These are phyloP conservation scores for Pseudopithomyces maydicus DNA, from an alignment of 2,329 filamentous ascomycete genomes.

Conservation along the genomic window DNA sequence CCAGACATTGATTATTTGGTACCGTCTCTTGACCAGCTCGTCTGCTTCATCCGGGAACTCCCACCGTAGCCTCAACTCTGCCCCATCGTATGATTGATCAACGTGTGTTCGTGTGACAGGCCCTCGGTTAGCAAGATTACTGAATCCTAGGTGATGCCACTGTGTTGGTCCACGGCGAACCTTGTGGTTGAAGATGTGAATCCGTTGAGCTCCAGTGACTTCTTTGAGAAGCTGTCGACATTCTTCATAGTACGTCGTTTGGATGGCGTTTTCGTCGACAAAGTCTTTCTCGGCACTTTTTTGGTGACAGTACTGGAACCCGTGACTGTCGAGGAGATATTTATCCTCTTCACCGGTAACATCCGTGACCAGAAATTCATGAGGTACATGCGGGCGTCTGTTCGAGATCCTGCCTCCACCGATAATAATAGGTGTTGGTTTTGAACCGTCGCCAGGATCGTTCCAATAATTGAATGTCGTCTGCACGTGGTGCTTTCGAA, in stretches of 20 bases:
- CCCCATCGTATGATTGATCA: conserved; percentile 44
- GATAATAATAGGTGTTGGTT: conserved; percentile 27
- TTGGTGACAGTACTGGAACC: conserved; percentile 27
- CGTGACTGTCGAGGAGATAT: conserved; percentile 24
- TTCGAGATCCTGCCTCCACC: conserved; percentile 30
- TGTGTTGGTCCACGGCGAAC: conserved; percentile 52
- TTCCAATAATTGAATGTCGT: conserved; percentile 31
- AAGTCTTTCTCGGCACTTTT: conserved; percentile 25
- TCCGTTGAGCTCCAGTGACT: conserved; percentile 60
- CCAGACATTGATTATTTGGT: conserved; percentile 39
- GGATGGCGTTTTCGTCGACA: conserved; percentile 20
- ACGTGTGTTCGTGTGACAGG: conserved; percentile 60
- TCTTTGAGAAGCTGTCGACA: conserved; percentile 33
- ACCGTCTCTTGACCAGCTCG: conserved; percentile 27
- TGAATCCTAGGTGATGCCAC: conserved; percentile 34
- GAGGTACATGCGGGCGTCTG: conserved; percentile 23
- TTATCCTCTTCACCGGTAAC: conserved; percentile 24
- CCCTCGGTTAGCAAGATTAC: conserved; percentile 39
- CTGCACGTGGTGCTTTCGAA: conserved; percentile 20
- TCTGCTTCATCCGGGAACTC: conserved; percentile 25
- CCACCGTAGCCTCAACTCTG: conserved; percentile 21
- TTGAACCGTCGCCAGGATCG: conserved; percentile 27
- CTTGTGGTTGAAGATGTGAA: conserved; percentile 67
- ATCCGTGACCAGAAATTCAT: conserved; percentile 25
- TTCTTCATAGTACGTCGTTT: conserved; percentile 24